Conservation (phyloP, 2,329 filamentous ascomycete species). For the Zasmidium angulare region DNA sequence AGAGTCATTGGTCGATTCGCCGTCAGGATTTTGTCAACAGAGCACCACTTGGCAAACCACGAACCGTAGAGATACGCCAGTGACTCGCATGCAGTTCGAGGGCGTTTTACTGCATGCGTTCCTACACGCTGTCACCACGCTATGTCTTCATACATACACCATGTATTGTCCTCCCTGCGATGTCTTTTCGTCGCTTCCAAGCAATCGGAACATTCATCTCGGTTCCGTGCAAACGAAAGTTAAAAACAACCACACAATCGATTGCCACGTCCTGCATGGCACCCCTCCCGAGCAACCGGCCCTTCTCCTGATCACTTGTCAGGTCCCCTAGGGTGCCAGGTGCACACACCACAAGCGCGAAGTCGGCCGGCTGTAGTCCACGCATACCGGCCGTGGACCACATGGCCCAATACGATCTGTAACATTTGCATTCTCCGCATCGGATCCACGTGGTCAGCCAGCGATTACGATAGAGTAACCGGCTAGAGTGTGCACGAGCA, state of each 20-base stretch:
- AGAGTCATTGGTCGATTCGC: background rate
- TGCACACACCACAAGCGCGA: background rate
- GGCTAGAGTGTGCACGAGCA: background rate
- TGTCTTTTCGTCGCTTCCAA: slow-evolving; percentile 4
- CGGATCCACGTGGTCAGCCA: background rate
- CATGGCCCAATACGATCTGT: background rate
- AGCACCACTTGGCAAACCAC: background rate
- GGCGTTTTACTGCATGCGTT: too few species aligned
- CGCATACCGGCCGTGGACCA: background rate
- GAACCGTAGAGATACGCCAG: background rate
- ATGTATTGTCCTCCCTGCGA: background rate
- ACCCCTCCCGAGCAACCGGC: background rate
- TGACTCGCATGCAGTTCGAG: background rate
- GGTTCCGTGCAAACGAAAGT: background rate
- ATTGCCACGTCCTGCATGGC: background rate
- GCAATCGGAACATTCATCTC: background rate
- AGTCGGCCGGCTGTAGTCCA: too few species aligned
- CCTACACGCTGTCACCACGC: background rate
- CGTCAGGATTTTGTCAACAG: background rate
- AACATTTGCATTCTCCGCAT: background rate
- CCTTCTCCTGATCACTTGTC: background rate
- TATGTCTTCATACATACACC: too few species aligned
- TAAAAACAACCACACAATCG: slow-evolving; percentile 1
- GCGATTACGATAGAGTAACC: background rate
- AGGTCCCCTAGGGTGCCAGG: background rate